Base-by-base conservation (phyloP, 257 asterid genomes). In the Salvia rosmarinus region DNA sequence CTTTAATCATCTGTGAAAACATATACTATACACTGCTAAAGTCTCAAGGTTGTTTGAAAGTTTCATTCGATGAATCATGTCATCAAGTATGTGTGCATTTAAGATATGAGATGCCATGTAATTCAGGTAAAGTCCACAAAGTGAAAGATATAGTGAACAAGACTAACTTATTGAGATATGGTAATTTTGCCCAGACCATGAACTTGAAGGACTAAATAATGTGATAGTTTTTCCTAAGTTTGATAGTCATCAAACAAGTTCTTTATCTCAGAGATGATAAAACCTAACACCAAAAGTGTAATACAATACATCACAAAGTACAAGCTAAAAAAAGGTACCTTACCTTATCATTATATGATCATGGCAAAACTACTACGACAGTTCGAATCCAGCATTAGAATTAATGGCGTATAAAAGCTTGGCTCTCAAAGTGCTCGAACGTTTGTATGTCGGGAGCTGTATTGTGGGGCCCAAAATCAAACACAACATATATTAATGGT, bases 381-480 rank as follows among this genome's bases (percentile, higher is more conserved):
- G 95, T 69, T 91, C 99, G 73, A 94, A 94, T 54, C 98, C 98
- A 20, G 99, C 95, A 83, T 94, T 94, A 12, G 99, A 91, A 78
- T 85, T 91, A 78, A 94, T 94, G 72, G 99, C 96, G 30, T 91
- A 91, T 7, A 94, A 84, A 82, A 94, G 91, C 62, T 94, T 94
- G 52, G 88, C 93, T 81, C 93, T 89, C 89, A 91, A 77, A 62
- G 96, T 94, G 86, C 86, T 78, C 32, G 82, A 63, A 32, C 99
- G 98, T 67, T 83, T 91, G 87, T 94, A 94, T 30, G 99, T 91
- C 11, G 99, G 98, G 65, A 94, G 98, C 99, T 94, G 96, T 58
- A 76, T 56, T 50, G 78, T 76, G 64, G 4, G 37, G 80, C 54
- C 37, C 50, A 50, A 63, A 70, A 75, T 34, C 57, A 72, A 68